Conservation (phyloP, 1,284 basidiomycete species). For the Cryptococcus sp. region DNA sequence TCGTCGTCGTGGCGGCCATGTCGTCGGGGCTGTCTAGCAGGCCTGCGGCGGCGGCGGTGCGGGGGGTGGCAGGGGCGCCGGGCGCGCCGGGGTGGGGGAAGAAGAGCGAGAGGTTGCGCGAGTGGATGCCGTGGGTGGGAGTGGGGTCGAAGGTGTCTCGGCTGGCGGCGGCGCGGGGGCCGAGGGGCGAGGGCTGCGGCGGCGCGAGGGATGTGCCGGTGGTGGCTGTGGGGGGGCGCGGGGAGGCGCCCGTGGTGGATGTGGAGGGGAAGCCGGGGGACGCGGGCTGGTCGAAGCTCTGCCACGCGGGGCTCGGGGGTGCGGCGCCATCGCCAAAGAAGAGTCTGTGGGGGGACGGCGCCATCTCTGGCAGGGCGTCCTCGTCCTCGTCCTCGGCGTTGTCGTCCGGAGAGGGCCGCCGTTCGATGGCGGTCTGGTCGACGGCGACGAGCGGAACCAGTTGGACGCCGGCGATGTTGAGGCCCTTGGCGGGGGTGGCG, state of each 20-base stretch:
- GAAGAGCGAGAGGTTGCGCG: slow-evolving; percentile 83
- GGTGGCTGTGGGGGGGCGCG: not conserved
- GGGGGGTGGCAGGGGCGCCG: slow-evolving; percentile 22
- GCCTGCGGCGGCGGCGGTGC: slow-evolving; percentile 55
- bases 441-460: slow-evolving; percentile 5
- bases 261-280: slow-evolving; percentile 3
- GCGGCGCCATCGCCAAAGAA: slow-evolving; percentile 10
- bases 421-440: slow-evolving; percentile 1
- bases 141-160: slow-evolving; percentile 29
- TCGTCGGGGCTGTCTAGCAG: slow-evolving; percentile 53
- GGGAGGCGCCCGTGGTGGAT: not conserved
- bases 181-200: slow-evolving; percentile 11
- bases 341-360: slow-evolving; percentile 9
- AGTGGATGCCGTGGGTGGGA: slow-evolving; percentile 60
- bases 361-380: slow-evolving; percentile 11
- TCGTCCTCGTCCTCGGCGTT: slow-evolving; percentile 6
- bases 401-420: not conserved
- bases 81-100: slow-evolving; percentile 74
- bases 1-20: slow-evolving; percentile 19
- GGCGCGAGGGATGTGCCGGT: no score
- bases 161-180: slow-evolving; percentile 4
- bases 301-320: slow-evolving; percentile 32
- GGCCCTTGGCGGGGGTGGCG: slow-evolving; percentile 9
- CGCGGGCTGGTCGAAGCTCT: slow-evolving; percentile 20
- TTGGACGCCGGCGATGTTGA: slow-evolving; percentile 12